Evolutionary conservation across 1,284 basidiomycete genomes (phyloP), one percentile per base, ranked within the genome.

Genomic region (Rhizoctonia solani): DNA sequence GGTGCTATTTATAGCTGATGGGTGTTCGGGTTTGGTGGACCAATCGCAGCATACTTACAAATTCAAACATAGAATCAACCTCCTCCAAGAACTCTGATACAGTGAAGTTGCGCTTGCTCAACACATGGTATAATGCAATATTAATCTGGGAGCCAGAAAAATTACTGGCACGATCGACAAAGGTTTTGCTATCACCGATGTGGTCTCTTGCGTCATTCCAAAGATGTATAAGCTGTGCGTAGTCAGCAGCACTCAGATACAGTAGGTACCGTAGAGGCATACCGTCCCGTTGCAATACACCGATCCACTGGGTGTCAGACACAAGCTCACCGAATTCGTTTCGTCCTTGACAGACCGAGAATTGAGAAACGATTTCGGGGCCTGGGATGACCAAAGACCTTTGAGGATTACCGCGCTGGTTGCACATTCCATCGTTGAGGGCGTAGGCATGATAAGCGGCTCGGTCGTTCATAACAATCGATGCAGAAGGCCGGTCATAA

Each of bases 161-260:
- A 29, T 63, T 42, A 34, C 47, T 63, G 3, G 59, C 59, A 27
- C 49, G 47, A 29, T 97, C 94, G 9, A 91, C 89, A 75, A 97
- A 90, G 0, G 90, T 93, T 79, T 97, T 97, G 65, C 87, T 87
- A 77, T 98, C 95, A 4, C 47, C 47, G 30, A n/a, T 8, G 16
- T 63, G 59, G 14, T 63, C 49, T n/a, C 47, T 63, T 11, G 59
- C 59, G 59, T 63, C 59, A 11, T 52, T 53, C 59, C 47, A 52
- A 1, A 63, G 49, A 21, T 63, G 59, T 9, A 63, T 25, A 6
- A 63, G 37, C 59, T 63, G 19, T 2, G 19, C 5, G 4, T 30
- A 8, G 49, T 30, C 25, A 61, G 29, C n/a, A n/a, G n/a, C n/a
- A 23, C 2, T 37, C 30, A 30, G 19, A 30, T 13, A 13, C 4